Evolutionary conservation across 2,329 filamentous ascomycete genomes (phyloP), one percentile per base, ranked within the genome.

Genomic region (Calonectria pseudoreteaudii): DNA sequence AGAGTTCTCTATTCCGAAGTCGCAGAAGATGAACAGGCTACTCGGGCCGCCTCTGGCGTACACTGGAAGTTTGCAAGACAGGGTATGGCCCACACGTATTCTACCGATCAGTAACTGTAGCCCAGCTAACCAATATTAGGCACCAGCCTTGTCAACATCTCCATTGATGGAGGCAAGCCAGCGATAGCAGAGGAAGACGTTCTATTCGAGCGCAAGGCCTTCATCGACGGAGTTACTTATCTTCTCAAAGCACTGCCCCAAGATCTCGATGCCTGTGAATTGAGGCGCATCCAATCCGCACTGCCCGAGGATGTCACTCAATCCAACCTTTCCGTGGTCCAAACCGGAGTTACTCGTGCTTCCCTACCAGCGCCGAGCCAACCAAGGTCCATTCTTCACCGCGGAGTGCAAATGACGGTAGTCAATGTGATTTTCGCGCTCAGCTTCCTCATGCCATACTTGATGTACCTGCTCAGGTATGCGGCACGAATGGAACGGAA

Each of bases 401-500:
- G 90, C 34, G 82, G 88, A 4, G 87, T 93, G 0, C 91, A 91
- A 7, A 86, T 86, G 23, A 81, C 86, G 2, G 90, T 93, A 10
- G 83, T 93, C 60, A 87, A 90, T 41, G 69, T 91, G 2, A 91
- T 94, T 76, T 81, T 94, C 7, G 76, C 93, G 10, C 71, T 91
- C 31, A 90, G 92, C 68, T 87, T 93, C 62, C 74, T 93, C 20
- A 82, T 93, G 14, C 92, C 93, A 1, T 93, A 93, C 78, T 79
- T 92, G 38, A 87, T 90, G 75, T 78, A 88, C 6, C 81, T 93
- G 16, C 77, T 92, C 18, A 86, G 86, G 20, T 83, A 88, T 20
- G 86, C 89, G 20, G 92, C 92, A 75, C 85, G 88, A 64, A 92
- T 93, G 75, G 93, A 95, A 81, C 89, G 92, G 20, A 88, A 91